Conservation (phyloP, 1,284 basidiomycete species). For the Cutaneotrichosporon sp. region DNA sequence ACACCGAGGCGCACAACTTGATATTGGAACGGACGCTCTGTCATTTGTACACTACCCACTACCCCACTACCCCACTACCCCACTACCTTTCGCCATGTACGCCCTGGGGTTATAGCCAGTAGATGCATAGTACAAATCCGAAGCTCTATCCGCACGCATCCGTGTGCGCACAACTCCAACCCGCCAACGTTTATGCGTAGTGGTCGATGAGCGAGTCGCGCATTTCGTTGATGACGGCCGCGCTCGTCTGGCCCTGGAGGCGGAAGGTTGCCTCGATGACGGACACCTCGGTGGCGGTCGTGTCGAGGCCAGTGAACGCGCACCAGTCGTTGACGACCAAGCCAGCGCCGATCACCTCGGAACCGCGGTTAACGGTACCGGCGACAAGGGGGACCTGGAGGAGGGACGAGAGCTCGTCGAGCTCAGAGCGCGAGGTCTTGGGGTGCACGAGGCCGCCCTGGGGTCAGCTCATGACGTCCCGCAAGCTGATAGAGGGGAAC, state of each 20-base stretch:
- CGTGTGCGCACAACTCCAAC: background rate
- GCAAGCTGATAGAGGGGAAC: background rate
- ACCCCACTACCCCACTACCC: too few species aligned
- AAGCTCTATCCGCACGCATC: background rate
- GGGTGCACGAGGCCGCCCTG: slow-evolving; percentile 97
- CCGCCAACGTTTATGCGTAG: slow-evolving; percentile 64
- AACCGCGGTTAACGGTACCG: slow-evolving; percentile 96
- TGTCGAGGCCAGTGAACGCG: slow-evolving; percentile 93
- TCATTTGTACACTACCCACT: background rate
- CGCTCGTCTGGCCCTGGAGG: slow-evolving; percentile 79
- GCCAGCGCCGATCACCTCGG: slow-evolving; percentile 95
- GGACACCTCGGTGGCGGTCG: slow-evolving; percentile 95
- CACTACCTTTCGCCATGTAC: background rate
- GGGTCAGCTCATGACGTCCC: background rate
- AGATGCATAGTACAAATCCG: slow-evolving; percentile 11
- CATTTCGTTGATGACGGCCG: slow-evolving; percentile 90
- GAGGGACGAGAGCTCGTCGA: slow-evolving; percentile 93
- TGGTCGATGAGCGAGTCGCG: slow-evolving; percentile 89
- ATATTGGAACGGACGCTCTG: background rate
- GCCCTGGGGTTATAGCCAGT: slow-evolving; percentile 4
- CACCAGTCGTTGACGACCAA: slow-evolving; percentile 99
- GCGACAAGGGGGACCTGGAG: slow-evolving; percentile 94
- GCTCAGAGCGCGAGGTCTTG: slow-evolving; percentile 93
- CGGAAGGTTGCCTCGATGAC: slow-evolving; percentile 98
- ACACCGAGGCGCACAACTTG: background rate